Percentiles rank a stretch among this genome's conserved stretches.
These are phyloP conservation scores for Collybia sordida DNA, from an alignment of 768 basidiomycete species.

Conservation along the genomic window DNA sequence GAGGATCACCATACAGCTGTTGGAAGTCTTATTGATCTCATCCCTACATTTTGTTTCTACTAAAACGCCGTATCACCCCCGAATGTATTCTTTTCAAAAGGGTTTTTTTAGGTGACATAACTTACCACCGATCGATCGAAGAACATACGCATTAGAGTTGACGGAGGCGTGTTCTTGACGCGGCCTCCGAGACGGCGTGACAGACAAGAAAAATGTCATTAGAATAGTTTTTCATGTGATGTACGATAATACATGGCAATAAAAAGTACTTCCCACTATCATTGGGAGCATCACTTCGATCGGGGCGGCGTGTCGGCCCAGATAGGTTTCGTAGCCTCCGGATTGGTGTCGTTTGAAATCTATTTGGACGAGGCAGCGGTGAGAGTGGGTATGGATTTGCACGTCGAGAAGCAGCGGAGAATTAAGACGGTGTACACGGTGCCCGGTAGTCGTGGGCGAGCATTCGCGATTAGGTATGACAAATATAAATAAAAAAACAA, in stretches of 20 bases:
- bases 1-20: no score
- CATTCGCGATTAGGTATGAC: neutral
- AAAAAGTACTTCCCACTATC: no score
- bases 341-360: constrained; percentile 25
- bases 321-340: constrained; percentile 40
- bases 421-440: neutral
- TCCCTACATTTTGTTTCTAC: no score
- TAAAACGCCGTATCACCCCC: no score
- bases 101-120: no score
- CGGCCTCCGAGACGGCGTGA: no score
- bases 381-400: constrained; percentile 2
- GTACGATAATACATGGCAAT: neutral
- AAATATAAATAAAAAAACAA: neutral
- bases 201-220: constrained; percentile 2
- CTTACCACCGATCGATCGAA: no score
- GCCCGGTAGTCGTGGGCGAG: neutral
- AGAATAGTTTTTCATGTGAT: constrained; percentile 4
- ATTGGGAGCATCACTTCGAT: constrained; percentile 17
- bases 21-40: no score
- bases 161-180: no score
- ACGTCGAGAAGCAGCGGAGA: constrained; percentile 3
- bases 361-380: constrained; percentile 10
- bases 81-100: no score
- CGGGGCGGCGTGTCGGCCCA: constrained; percentile 34
- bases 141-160: no score